Base-by-base conservation (phyloP, 2,329 filamentous ascomycete genomes). In the Rhynchosporium graminicola region DNA sequence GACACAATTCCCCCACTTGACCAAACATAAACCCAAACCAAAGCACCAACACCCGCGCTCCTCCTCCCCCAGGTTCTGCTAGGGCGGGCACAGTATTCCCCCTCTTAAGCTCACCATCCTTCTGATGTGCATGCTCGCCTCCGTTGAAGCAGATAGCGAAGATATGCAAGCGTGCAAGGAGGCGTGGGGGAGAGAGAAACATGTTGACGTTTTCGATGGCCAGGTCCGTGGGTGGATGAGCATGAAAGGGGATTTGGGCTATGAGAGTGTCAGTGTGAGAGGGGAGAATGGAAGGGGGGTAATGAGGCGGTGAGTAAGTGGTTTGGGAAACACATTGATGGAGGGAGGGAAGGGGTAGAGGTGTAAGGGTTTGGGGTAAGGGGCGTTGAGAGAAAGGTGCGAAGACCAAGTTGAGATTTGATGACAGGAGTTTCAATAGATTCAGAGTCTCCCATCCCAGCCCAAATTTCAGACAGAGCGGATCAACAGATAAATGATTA, bases 191-290 rank as follows among this genome's bases (percentile, higher is more conserved):
- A 77, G 79, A 0, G 71, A 73, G 5, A 76, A 78, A n/a, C 71
- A 78, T 57, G 76, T 82, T 13, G 79, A 82, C 67, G 81, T 75
- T 0, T 83, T 80, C 65, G 56, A 64, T 1, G 77, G 69, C 43
- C 82, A 82, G 78, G 76, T 76, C 66, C 82, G 84, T 65, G 82
- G 82, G 26, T 85, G 82, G 81, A 83, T 84, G 82, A 80, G 80
- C 6, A 80, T 81, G 0, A 74, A 81, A 31, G 77, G 79, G 0
- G 73, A 83, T 45, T 69, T 83, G 15, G 73, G 76, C 12, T 73
- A 80, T 15, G 75, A 80, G 63, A 74, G 75, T 36, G 79, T 78
- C 20, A 20, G 20, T 20, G 20, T 20, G 59, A 71, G 74, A 67
- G 76, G 74, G 60, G 78, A 82, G 68, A 83, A 77, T 67, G 75